These are phyloP conservation scores for Chlorella sp. DNA, from an alignment of 139 green algal species.

Conservation along the genomic window DNA sequence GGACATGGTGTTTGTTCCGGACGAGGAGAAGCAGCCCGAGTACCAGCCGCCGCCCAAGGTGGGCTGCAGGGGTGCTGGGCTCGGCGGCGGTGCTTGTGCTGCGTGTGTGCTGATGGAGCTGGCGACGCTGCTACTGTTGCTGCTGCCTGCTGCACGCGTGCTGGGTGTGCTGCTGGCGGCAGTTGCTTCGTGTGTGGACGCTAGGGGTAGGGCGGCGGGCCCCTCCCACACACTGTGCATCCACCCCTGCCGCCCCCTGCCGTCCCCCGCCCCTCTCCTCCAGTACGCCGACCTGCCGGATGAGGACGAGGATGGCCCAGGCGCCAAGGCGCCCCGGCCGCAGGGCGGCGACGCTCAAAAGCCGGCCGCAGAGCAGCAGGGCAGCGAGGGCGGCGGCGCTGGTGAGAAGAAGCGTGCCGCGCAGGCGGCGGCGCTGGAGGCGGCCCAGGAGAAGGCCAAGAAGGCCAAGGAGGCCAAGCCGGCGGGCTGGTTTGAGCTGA, in stretches of 20 bases:
- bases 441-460: conserved; percentile 34
- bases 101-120: neutral
- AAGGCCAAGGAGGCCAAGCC: conserved; percentile 30
- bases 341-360: conserved; percentile 20
- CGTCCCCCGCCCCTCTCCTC: neutral
- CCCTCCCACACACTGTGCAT: neutral
- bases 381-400: neutral
- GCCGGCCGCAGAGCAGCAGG: conserved; percentile 3
- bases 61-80: neutral
- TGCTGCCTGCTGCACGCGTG: no score
- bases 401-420: conserved; percentile 17
- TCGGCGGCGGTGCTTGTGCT: neutral
- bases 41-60: conserved; percentile 13
- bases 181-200: no score
- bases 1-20: conserved; percentile 71
- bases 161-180: no score
- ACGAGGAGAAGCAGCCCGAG: conserved; percentile 52
- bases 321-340: neutral
- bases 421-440: conserved; percentile 33
- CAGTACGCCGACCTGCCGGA: conserved; percentile 11
- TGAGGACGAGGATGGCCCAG: conserved; percentile 3
- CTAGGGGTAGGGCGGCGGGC: no score
- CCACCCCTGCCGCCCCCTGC: no score
- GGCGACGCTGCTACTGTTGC: neutral
- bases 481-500: conserved; percentile 83